Conservation (phyloP, 176 grass and related monocot genomes). For the Carex scoparia region DNA sequence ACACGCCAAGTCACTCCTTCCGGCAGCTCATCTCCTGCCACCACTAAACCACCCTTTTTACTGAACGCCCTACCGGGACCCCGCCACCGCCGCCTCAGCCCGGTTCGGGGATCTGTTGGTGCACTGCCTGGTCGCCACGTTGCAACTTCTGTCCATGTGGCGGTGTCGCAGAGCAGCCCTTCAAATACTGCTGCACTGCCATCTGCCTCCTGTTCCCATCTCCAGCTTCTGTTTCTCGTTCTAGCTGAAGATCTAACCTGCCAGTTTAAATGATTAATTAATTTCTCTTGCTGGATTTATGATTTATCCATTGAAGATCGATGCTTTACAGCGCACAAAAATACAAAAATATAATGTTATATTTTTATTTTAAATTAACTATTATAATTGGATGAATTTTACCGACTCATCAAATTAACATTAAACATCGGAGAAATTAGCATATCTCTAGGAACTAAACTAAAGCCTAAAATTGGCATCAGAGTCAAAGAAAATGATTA, state of each 20-base stretch:
- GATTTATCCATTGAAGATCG: too few species aligned
- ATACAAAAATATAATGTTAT: neutral
- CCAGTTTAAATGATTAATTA: neutral
- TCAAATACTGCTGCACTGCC: conserved; percentile 69
- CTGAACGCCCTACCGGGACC: conserved; percentile 64
- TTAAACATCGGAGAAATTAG: neutral
- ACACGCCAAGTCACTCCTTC: conserved; percentile 78
- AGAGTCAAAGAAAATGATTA: neutral
- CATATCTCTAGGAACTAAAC: neutral
- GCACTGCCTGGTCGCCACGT: conserved; percentile 33
- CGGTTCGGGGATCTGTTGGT: conserved; percentile 33
- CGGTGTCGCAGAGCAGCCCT: conserved; percentile 60
- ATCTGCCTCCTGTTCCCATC: conserved; percentile 90
- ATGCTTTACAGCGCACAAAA: too few species aligned
- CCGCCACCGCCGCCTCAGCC: conserved; percentile 46
- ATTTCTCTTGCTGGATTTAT: neutral
- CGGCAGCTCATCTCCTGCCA: conserved; percentile 57
- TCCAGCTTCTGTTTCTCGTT: conserved; percentile 52
- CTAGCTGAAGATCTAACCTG: conserved; percentile 47
- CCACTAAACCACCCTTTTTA: conserved; percentile 66
- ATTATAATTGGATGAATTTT: neutral
- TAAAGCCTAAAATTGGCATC: neutral
- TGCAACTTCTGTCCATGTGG: conserved; percentile 60
- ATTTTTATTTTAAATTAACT: neutral
- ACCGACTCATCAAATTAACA: neutral